Evolutionary conservation across 2,329 filamentous ascomycete genomes (phyloP).

Genomic region (Macroventuria anomochaeta): DNA sequence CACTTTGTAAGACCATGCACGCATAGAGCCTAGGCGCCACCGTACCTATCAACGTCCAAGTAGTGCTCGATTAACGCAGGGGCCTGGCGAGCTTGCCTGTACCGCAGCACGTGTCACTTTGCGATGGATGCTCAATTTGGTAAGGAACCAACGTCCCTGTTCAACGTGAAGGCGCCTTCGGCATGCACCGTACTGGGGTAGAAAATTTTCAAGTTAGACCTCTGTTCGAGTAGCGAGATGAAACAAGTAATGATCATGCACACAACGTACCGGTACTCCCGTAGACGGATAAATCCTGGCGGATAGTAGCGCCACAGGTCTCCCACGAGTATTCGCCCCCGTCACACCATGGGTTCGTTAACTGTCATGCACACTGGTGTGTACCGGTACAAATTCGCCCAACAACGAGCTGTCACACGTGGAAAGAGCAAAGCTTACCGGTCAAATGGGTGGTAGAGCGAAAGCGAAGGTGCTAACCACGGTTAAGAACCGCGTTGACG

Average conservation of each 20-base stretch:
- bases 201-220: conserved; percentile 18
- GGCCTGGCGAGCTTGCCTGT: conserved; percentile 24
- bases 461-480: conserved; percentile 19
- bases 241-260: conserved; percentile 16
- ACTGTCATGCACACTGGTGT: conserved; percentile 22
- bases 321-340: conserved; percentile 25
- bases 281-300: conserved; percentile 26
- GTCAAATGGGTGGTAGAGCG: conserved; percentile 25
- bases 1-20: conserved; percentile 31
- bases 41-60: conserved; percentile 27
- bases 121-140: conserved; percentile 17
- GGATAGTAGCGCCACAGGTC: conserved; percentile 32
- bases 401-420: conserved; percentile 9
- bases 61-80: conserved; percentile 23
- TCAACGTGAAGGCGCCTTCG: conserved; percentile 6
- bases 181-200: conserved; percentile 12
- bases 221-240: conserved; percentile 7
- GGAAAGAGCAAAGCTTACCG: conserved; percentile 21
- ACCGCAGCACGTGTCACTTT: conserved; percentile 32
- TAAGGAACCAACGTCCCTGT: conserved; percentile 17
- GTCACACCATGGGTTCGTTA: conserved; percentile 29
- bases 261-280: conserved; percentile 15
- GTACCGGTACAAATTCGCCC: conserved; percentile 1
- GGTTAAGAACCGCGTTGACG: conserved; percentile 24
- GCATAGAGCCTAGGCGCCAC: conserved; percentile 6